Percentiles rank a stretch among this genome's conserved stretches.
phyloP scores from a whole-genome alignment of 208 protist genomes.

The Leishmania lainsoni region DNA sequence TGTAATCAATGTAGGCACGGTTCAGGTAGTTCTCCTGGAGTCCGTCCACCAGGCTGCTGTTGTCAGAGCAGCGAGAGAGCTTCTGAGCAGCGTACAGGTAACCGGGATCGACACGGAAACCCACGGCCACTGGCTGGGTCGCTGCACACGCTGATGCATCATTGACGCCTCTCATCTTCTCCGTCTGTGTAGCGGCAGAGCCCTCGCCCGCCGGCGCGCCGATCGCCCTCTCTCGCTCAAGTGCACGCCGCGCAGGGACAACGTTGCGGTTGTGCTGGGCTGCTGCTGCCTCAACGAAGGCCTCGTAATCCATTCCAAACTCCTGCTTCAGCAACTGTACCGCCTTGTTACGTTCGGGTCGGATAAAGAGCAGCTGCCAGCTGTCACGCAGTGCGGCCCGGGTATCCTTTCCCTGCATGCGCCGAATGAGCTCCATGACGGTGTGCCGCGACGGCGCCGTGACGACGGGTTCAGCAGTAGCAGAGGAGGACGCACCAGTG shows the following conservation, averaged over 20 bases:
- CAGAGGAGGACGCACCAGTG: not conserved
- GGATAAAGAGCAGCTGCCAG: slow-evolving; percentile 54
- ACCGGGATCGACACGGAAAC: slow-evolving; percentile 76
- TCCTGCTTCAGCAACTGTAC: slow-evolving; percentile 74
- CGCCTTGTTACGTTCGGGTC: slow-evolving; percentile 50
- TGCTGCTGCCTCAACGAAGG: slow-evolving; percentile 38
- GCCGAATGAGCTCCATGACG: slow-evolving; percentile 46
- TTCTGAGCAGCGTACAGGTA: slow-evolving; percentile 63
- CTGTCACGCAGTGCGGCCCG: slow-evolving; percentile 45
- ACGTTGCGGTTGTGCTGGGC: slow-evolving; percentile 25
- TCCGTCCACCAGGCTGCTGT: slow-evolving; percentile 58
- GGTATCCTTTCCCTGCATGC: slow-evolving; percentile 67
- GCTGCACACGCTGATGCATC: not conserved
- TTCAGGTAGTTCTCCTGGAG: slow-evolving; percentile 79
- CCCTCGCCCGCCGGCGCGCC: not conserved
- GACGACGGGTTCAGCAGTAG: not conserved
- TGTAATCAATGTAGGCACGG: slow-evolving; percentile 72
- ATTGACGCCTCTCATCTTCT: not conserved
- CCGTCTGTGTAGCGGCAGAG: not conserved
- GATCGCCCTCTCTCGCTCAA: slow-evolving; percentile 31
- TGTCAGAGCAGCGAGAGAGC: slow-evolving; percentile 35
- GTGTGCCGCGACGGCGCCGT: slow-evolving; percentile 16
- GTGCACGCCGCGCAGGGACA: slow-evolving; percentile 15
- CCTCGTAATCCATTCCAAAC: slow-evolving; percentile 68
- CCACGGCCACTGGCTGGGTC: slow-evolving; percentile 27